Evolutionary conservation across 2,329 filamentous ascomycete species (phyloP).

Genomic region (Graphilbum fragrans): DNA sequence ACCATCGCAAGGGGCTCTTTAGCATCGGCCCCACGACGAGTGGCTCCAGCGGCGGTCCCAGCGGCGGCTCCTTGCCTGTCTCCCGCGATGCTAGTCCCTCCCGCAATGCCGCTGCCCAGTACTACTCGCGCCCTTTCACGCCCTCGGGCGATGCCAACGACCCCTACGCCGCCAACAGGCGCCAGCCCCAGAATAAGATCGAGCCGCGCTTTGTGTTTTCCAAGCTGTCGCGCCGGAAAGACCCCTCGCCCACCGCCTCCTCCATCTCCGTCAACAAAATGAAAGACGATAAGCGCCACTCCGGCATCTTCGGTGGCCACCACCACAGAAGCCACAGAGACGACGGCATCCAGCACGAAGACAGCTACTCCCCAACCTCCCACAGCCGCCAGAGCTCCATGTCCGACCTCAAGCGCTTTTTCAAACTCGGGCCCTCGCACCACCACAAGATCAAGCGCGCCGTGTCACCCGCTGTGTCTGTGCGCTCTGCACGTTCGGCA

Average conservation of each 20-base stretch:
- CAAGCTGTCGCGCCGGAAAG: conserved; percentile 61
- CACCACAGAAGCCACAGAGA: conserved; percentile 26
- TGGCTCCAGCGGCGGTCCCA: conserved; percentile 19
- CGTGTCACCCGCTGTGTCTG: conserved; percentile 46
- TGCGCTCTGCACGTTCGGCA: conserved; percentile 26
- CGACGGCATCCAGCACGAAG: conserved; percentile 29
- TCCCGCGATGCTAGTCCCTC: conserved; percentile 55
- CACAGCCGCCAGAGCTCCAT: conserved; percentile 65
- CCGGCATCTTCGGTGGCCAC: conserved; percentile 25
- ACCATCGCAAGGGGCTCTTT: conserved; percentile 44
- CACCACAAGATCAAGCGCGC: conserved; percentile 59
- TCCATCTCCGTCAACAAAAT: conserved; percentile 35
- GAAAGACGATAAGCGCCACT: conserved; percentile 38
- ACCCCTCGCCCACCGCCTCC: conserved; percentile 42
- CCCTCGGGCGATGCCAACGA: conserved; percentile 72
- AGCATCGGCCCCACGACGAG: conserved; percentile 25
- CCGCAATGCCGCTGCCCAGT: conserved; percentile 47
- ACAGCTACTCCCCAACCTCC: conserved; percentile 26
- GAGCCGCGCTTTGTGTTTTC: conserved; percentile 80
- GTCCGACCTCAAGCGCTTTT: conserved; percentile 93
- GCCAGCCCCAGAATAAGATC: conserved; percentile 55
- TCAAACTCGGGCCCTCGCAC: conserved; percentile 61
- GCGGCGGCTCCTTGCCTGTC: conserved; percentile 37
- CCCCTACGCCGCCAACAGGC: conserved; percentile 73
- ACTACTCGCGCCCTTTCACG: conserved; percentile 63